Evolutionary conservation across 306 rosid species (phyloP).

Genomic region (Vicia faba): DNA sequence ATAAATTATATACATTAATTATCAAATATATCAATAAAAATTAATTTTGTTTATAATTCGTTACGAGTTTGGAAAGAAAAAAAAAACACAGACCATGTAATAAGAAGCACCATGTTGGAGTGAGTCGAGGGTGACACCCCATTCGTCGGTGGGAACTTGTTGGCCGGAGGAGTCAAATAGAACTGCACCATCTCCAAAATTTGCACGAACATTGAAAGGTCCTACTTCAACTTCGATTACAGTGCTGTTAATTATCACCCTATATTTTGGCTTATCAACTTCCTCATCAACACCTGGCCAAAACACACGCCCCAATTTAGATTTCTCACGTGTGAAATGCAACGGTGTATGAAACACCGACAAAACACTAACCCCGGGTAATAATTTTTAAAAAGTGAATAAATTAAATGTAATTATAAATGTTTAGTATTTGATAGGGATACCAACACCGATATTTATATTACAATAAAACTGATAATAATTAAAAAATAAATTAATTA

Average conservation of each 20-base stretch:
- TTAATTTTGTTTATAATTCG: no score
- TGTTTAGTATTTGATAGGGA: no score
- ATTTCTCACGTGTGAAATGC: neutral
- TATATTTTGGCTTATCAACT: constrained; percentile 44
- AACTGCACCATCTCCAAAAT: constrained; percentile 70
- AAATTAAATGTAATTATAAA: no score
- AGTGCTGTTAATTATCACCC: constrained; percentile 69
- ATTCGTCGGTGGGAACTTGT: constrained; percentile 72
- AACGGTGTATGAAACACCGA: no score
- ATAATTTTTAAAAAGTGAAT: no score
- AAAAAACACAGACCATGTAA: constrained; percentile 56
- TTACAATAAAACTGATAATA: no score
- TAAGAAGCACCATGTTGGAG: constrained; percentile 78
- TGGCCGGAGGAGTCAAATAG: constrained; percentile 66
- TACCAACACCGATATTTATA: no score
- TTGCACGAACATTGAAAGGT: constrained; percentile 69
- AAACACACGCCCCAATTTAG: neutral
- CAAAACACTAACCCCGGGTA: no score
- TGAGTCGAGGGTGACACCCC: constrained; percentile 80
- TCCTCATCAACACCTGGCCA: constrained; percentile 52
- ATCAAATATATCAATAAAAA: no score
- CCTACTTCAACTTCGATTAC: constrained; percentile 64
- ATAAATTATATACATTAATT: no score
- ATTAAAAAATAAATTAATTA: no score
- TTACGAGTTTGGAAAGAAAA: no score